A percentile compares a stretch with the other conserved stretches of the same genome.
Conservation (phyloP, 1,284 basidiomycete genomes). For the Leccinum subspadiceum region DNA sequence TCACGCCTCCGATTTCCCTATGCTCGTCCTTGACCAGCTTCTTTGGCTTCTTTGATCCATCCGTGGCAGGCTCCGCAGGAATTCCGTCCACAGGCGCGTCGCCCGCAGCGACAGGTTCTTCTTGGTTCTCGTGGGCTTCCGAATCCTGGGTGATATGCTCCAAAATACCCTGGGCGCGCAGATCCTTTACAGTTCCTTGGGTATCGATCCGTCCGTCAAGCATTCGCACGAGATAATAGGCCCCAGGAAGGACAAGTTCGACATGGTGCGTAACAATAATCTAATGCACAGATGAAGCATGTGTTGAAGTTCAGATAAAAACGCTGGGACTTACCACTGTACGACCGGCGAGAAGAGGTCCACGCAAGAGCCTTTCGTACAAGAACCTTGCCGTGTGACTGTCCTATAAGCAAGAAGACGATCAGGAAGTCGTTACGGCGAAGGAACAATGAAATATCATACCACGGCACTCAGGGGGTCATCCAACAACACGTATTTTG, state of each 20-base stretch:
- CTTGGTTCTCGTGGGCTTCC: constrained; percentile 22
- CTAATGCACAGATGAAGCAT: constrained; percentile 27
- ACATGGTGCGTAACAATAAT: constrained; percentile 67
- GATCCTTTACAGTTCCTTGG: constrained; percentile 52
- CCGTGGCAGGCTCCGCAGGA: constrained; percentile 12
- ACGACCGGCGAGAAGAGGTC: constrained; percentile 53
- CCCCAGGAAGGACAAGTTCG: constrained; percentile 56
- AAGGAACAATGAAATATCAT: constrained; percentile 1
- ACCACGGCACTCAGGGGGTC: constrained; percentile 61
- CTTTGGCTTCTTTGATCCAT: constrained; percentile 41
- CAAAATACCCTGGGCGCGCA: constrained; percentile 47
- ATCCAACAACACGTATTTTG: constrained; percentile 53
- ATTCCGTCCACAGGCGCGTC: constrained; percentile 20
- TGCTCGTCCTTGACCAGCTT: constrained; percentile 59
- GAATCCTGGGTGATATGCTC: constrained; percentile 44
- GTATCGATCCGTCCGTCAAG: constrained; percentile 59
- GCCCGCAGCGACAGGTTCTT: constrained; percentile 14
- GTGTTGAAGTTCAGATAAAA: background rate
- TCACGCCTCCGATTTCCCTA: constrained; percentile 60
- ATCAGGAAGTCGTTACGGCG: background rate
- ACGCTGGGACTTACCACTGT: constrained; percentile 48
- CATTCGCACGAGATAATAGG: constrained; percentile 59
- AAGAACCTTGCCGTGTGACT: constrained; percentile 60
- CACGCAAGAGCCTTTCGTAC: constrained; percentile 52
- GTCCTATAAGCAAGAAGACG: constrained; percentile 39